Conservation (phyloP, 2,329 filamentous ascomycete species). For the Tolypocladium sp. region DNA sequence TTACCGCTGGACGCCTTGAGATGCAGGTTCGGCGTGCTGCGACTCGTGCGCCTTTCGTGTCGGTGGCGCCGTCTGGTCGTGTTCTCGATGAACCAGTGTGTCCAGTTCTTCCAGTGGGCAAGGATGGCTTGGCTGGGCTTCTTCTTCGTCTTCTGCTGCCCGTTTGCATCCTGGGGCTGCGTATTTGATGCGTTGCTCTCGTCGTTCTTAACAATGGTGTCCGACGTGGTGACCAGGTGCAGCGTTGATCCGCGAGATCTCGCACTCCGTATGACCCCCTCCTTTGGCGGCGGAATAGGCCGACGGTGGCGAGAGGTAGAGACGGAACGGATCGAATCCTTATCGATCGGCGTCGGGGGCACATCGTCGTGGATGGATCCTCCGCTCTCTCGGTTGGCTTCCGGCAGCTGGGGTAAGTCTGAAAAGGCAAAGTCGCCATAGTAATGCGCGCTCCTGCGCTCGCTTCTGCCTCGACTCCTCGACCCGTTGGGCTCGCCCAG, state of each 20-base stretch:
- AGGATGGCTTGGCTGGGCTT: constrained; percentile 51
- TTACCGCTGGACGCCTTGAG: constrained; percentile 37
- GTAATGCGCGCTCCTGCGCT: constrained; percentile 63
- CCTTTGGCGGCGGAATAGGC: constrained; percentile 78
- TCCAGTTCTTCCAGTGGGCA: constrained; percentile 55
- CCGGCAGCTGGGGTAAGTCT: constrained; percentile 70
- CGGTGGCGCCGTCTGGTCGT: constrained; percentile 43
- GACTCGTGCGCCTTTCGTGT: constrained; percentile 40
- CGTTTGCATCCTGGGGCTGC: constrained; percentile 18
- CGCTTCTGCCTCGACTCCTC: constrained; percentile 65
- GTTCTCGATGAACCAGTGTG: constrained; percentile 53
- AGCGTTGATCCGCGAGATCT: constrained; percentile 76
- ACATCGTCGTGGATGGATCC: constrained; percentile 19
- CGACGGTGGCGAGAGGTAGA: constrained; percentile 70
- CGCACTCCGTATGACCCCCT: constrained; percentile 58
- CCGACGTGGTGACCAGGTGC: constrained; percentile 66
- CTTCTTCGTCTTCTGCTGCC: constrained; percentile 39
- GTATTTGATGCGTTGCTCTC: constrained; percentile 6
- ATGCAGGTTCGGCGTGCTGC: constrained; percentile 51
- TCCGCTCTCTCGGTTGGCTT: constrained; percentile 33
- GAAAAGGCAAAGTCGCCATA: constrained; percentile 54
- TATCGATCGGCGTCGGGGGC: constrained; percentile 69
- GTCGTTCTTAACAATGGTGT: constrained; percentile 30
- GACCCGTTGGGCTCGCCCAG: constrained; percentile 38
- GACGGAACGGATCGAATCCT: constrained; percentile 64